Evolutionary conservation across 306 rosid genomes (phyloP).

Genomic region (Dicorynia guianensis): DNA sequence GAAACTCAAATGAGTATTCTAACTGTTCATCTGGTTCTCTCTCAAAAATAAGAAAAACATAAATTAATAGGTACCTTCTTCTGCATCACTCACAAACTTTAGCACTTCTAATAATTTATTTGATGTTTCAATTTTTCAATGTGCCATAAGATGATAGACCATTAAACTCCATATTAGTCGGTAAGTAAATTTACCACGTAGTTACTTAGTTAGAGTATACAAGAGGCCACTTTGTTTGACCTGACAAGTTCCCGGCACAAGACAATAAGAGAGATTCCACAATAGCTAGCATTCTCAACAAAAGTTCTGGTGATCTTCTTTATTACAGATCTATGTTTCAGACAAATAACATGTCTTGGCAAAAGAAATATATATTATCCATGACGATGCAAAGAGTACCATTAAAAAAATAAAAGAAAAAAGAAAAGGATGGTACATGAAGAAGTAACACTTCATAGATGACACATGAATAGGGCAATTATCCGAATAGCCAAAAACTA

Average conservation of each 20-base stretch:
- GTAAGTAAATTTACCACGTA: not conserved
- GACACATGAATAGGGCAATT: too few relatives aligned
- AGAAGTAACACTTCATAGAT: too few relatives aligned
- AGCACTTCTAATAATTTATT: too few relatives aligned
- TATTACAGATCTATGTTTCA: slow-evolving; percentile 1
- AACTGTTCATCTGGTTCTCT: not conserved
- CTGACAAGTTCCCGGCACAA: not conserved
- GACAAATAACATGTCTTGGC: not conserved
- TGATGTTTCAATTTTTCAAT: too few relatives aligned
- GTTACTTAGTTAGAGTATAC: not conserved
- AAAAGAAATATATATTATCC: not conserved
- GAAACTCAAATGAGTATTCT: not conserved
- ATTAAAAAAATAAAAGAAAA: not conserved
- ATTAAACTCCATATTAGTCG: too few relatives aligned
- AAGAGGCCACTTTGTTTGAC: too few relatives aligned
- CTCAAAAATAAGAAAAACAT: not conserved
- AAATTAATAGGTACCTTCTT: not conserved
- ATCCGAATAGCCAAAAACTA: not conserved
- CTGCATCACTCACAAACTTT: not conserved
- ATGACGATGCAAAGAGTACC: not conserved
- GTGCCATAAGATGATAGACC: not conserved
- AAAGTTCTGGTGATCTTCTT: not conserved
- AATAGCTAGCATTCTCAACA: not conserved
- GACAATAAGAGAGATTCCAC: not conserved
- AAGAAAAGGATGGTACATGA: not conserved